phyloP scores from a whole-genome alignment of 371 early-diverging fungal genomes.

The Dentiscutata heterogama region DNA sequence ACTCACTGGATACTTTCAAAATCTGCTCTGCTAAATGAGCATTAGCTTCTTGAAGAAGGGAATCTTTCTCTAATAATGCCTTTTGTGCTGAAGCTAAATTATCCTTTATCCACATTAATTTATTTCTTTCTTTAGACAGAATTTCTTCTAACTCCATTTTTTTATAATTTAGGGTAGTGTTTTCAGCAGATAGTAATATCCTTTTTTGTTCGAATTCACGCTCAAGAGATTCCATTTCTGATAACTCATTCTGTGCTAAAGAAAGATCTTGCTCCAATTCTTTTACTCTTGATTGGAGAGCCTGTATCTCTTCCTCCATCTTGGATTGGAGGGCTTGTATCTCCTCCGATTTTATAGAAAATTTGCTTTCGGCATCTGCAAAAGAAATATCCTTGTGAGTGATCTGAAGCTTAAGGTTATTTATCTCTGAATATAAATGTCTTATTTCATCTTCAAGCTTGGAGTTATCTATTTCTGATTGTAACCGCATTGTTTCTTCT shows the following conservation, averaged over 20 bases:
- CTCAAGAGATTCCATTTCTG: neutral
- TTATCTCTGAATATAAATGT: neutral
- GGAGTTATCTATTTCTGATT: too few relatives aligned
- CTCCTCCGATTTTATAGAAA: neutral
- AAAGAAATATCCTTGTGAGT: constrained; percentile 11
- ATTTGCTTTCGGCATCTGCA: neutral
- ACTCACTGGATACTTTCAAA: neutral
- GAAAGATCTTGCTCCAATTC: neutral
- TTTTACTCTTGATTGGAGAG: neutral
- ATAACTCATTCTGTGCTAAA: neutral
- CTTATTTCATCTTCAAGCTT: neutral
- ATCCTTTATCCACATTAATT: too few relatives aligned
- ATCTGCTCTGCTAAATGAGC: neutral
- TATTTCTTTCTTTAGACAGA: too few relatives aligned
- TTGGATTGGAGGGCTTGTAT: neutral
- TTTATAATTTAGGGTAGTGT: neutral
- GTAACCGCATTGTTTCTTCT: neutral
- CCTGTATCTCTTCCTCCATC: neutral
- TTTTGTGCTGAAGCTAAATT: too few relatives aligned
- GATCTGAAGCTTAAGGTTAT: constrained; percentile 22
- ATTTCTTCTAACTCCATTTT: too few relatives aligned
- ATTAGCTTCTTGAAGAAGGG: neutral
- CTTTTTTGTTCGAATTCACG: neutral
- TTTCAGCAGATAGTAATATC: neutral
- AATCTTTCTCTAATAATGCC: neutral